Conservation (phyloP, 2,329 filamentous ascomycete species). For the Stachybotrys chartarum region DNA sequence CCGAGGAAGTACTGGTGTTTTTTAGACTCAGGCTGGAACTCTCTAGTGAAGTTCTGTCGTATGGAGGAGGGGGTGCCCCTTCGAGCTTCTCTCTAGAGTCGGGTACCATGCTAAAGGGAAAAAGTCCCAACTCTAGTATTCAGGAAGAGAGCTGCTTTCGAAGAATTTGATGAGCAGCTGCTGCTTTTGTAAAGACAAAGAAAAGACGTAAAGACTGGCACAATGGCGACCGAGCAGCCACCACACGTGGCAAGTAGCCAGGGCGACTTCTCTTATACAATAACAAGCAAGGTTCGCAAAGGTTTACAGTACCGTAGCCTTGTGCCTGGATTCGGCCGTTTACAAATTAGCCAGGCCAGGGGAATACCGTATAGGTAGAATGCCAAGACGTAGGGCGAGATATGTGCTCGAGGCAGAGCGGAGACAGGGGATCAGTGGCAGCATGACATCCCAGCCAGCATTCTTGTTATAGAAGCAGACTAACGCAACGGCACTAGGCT, state of each 20-base stretch:
- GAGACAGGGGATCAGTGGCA: neutral
- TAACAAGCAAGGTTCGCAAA: neutral
- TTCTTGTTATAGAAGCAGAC: too few species aligned
- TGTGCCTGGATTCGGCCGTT: neutral
- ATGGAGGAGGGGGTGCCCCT: neutral
- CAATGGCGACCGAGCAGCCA: neutral
- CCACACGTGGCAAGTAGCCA: neutral
- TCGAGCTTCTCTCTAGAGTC: neutral
- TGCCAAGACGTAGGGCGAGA: neutral
- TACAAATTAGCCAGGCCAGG: too few species aligned
- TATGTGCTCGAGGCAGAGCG: neutral
- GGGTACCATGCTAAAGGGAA: neutral
- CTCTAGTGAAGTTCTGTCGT: neutral
- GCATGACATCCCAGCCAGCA: neutral
- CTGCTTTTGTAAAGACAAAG: too few species aligned
- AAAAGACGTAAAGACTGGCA: too few species aligned
- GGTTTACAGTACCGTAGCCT: neutral
- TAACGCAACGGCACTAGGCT: too few species aligned
- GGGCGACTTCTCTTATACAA: neutral
- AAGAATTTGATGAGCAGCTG: too few species aligned
- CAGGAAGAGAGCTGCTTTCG: too few species aligned
- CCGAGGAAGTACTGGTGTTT: neutral
- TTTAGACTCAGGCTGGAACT: neutral
- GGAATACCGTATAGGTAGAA: neutral
- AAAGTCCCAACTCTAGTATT: neutral